phyloP scores from a whole-genome alignment of 2,329 filamentous ascomycete species.

The Colletotrichum sp. region DNA sequence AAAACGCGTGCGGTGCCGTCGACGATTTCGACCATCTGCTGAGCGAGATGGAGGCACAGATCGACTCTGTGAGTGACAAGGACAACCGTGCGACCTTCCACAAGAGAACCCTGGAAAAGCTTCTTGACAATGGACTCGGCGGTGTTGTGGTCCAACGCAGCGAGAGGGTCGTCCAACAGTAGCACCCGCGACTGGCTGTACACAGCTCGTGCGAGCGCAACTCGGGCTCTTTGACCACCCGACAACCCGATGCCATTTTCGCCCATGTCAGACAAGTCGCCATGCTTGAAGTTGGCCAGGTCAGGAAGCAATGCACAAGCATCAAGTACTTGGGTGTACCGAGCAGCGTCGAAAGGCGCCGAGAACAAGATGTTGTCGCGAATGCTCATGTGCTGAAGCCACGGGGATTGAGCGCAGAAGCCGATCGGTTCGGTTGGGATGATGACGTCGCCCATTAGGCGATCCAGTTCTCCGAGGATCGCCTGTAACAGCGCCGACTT shows the following conservation, averaged over 20 bases:
- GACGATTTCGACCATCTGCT: slow-evolving; percentile 74
- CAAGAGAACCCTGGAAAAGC: slow-evolving; percentile 63
- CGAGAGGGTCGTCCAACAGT: slow-evolving; percentile 67
- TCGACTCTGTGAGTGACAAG: slow-evolving; percentile 83
- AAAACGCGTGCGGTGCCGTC: slow-evolving; percentile 61
- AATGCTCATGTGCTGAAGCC: slow-evolving; percentile 70
- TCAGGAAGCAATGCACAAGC: slow-evolving; percentile 64
- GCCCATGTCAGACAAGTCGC: slow-evolving; percentile 64
- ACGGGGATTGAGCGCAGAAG: slow-evolving; percentile 66
- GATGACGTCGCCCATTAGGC: slow-evolving; percentile 53
- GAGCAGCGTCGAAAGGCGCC: slow-evolving; percentile 53
- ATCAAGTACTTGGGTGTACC: slow-evolving; percentile 65
- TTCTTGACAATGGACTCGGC: slow-evolving; percentile 66
- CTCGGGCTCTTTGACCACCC: slow-evolving; percentile 67
- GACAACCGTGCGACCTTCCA: slow-evolving; percentile 72
- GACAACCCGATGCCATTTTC: slow-evolving; percentile 68
- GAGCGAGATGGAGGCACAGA: slow-evolving; percentile 73
- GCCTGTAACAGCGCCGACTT: slow-evolving; percentile 66
- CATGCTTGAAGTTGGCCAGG: slow-evolving; percentile 58
- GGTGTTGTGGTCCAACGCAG: slow-evolving; percentile 67
- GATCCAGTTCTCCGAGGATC: slow-evolving; percentile 70
- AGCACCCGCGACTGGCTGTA: slow-evolving; percentile 63
- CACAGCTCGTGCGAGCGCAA: slow-evolving; percentile 66
- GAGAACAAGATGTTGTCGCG: slow-evolving; percentile 70
- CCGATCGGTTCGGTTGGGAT: slow-evolving; percentile 56